These are phyloP conservation scores for Tetrahymena elliotti DNA, from an alignment of 73 alveolate genomes.

Conservation along the genomic window DNA sequence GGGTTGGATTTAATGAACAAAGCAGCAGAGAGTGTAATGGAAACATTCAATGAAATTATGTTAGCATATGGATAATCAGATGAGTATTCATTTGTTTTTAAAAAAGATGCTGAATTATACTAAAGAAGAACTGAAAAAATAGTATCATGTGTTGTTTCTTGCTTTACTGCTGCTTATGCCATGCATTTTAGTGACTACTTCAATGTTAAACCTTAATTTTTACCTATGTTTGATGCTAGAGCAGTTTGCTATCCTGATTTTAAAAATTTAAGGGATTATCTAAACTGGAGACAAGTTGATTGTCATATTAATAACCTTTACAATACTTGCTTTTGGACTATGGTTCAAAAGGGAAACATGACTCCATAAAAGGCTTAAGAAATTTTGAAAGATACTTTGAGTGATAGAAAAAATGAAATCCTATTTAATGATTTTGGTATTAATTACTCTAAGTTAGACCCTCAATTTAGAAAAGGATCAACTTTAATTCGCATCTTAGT, in stretches of 20 bases:
- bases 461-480: slow-evolving; percentile 61
- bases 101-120: slow-evolving; percentile 46
- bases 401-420: slow-evolving; percentile 89
- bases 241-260: slow-evolving; percentile 88
- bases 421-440: slow-evolving; percentile 76
- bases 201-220: slow-evolving; percentile 16
- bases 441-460: slow-evolving; percentile 82
- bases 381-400: slow-evolving; percentile 57
- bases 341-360: slow-evolving; percentile 68
- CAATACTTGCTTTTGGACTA: slow-evolving; percentile 94
- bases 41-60: slow-evolving; percentile 80
- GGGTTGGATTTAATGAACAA: slow-evolving; percentile 73
- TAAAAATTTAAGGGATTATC: slow-evolving; percentile 81
- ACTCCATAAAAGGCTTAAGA: slow-evolving; percentile 72
- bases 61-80: slow-evolving; percentile 95
- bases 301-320: slow-evolving; percentile 92
- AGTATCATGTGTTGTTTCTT: slow-evolving; percentile 69
- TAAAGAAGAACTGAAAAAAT: slow-evolving; percentile 63
- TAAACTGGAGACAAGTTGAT: slow-evolving; percentile 93
- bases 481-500: slow-evolving; percentile 23
- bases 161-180: slow-evolving; percentile 88
- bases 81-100: slow-evolving; percentile 86
- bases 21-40: slow-evolving; percentile 88
- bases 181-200: slow-evolving; percentile 63
- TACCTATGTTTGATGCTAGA: slow-evolving; percentile 96